phyloP scores from a whole-genome alignment of 2,329 filamentous ascomycete genomes.

The Biscogniauxia mediterranea region DNA sequence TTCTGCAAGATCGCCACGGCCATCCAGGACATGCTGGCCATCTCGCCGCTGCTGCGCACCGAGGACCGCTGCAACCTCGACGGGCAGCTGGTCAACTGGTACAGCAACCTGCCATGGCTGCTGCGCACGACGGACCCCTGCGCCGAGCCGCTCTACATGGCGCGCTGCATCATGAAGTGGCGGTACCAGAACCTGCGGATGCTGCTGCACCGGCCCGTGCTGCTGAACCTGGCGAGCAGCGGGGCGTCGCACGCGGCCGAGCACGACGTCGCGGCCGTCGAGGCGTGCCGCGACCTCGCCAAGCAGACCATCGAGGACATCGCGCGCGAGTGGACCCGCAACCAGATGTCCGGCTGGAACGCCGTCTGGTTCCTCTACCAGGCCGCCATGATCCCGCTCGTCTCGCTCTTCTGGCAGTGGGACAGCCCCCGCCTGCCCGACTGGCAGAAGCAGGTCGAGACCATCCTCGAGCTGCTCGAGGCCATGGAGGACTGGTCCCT shows the following conservation, averaged over 20 bases:
- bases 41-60: slow-evolving; percentile 63
- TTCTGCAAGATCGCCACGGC: slow-evolving; percentile 78
- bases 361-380: slow-evolving; percentile 82
- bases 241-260: slow-evolving; percentile 49
- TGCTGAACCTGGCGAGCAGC: slow-evolving; percentile 63
- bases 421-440: slow-evolving; percentile 46
- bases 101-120: slow-evolving; percentile 66
- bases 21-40: slow-evolving; percentile 73
- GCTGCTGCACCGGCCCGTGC: slow-evolving; percentile 69
- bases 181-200: slow-evolving; percentile 76
- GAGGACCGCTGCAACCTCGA: slow-evolving; percentile 68
- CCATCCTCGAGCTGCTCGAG: slow-evolving; percentile 59
- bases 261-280: slow-evolving; percentile 66
- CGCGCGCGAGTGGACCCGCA: slow-evolving; percentile 64
- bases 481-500: slow-evolving; percentile 65
- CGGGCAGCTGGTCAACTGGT: slow-evolving; percentile 68
- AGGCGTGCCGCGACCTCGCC: slow-evolving; percentile 67
- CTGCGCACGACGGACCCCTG: slow-evolving; percentile 64
- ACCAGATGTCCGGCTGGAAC: slow-evolving; percentile 78
- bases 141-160: slow-evolving; percentile 67
- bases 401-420: slow-evolving; percentile 70
- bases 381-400: slow-evolving; percentile 73
- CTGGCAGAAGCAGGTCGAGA: slow-evolving; percentile 58
- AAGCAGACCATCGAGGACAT: slow-evolving; percentile 72
- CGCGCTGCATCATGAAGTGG: slow-evolving; percentile 77